Percentiles rank a stretch among this genome's conserved stretches.
These are phyloP conservation scores for Flaveria floridana DNA, from an alignment of 140 eudicot genomes.

Conservation along the genomic window DNA sequence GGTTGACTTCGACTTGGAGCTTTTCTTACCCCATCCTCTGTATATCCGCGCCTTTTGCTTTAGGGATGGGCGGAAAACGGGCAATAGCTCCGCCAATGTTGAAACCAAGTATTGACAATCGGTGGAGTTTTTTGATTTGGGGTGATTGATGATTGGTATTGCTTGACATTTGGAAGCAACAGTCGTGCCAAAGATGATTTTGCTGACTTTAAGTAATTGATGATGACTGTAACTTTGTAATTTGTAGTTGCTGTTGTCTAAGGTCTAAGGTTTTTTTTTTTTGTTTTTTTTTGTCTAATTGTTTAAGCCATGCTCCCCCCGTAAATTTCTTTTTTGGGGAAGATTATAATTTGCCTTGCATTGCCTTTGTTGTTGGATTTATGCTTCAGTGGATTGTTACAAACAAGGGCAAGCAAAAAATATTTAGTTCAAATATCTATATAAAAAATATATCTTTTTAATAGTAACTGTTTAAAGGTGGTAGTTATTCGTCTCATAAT, in stretches of 20 bases:
- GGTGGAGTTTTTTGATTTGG: slow-evolving; percentile 24
- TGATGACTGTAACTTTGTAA: slow-evolving; percentile 36
- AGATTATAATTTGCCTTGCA: slow-evolving; percentile 11
- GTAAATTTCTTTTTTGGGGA: slow-evolving; percentile 23
- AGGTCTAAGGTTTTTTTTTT: not conserved
- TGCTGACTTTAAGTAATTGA: not conserved
- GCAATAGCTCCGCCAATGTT: slow-evolving; percentile 23
- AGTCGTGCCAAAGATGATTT: slow-evolving; percentile 28
- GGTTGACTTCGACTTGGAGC: slow-evolving; percentile 8
- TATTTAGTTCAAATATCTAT: not conserved
- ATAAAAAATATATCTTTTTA: no score
- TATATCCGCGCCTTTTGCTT: slow-evolving; percentile 2
- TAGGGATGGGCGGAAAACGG: slow-evolving; percentile 12
- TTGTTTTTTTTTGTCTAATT: not conserved
- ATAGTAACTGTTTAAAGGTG: no score
- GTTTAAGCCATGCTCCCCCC: slow-evolving; percentile 22
- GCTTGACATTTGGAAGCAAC: slow-evolving; percentile 26
- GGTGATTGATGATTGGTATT: slow-evolving; percentile 26
- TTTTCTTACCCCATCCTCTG: slow-evolving; percentile 20
- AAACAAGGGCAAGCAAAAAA: not conserved
- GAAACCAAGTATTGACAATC: slow-evolving; percentile 22
- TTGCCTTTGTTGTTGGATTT: not conserved
- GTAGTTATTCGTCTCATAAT: no score
- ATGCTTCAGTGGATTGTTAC: not conserved
- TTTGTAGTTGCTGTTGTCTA: slow-evolving; percentile 20